phyloP scores from a whole-genome alignment of 306 rosid genomes.

The Vigna hirtella region DNA sequence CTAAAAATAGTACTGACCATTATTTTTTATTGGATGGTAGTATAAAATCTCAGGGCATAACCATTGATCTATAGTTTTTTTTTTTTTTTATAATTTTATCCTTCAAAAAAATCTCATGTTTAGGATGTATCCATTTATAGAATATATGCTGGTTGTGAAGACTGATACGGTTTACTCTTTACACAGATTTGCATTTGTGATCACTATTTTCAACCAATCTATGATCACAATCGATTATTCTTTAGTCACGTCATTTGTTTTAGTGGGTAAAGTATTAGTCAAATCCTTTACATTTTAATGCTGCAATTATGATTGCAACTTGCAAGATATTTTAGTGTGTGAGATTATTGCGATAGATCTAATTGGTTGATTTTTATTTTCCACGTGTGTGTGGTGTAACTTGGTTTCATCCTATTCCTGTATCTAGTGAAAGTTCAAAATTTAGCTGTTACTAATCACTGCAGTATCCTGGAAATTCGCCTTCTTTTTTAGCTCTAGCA shows the following conservation, averaged over 20 bases:
- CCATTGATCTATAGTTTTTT: too few species aligned
- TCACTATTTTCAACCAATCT: background rate
- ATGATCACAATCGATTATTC: background rate
- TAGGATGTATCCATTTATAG: background rate
- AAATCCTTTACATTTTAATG: background rate
- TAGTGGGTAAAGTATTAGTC: background rate
- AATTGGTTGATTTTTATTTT: constrained; percentile 34
- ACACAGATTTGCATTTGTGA: background rate
- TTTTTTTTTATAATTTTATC: background rate
- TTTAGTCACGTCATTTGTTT: constrained; percentile 12
- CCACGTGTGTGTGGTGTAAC: background rate
- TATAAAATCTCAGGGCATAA: too few species aligned
- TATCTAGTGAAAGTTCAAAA: constrained; percentile 6
- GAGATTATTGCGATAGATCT: constrained; percentile 11
- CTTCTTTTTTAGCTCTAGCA: background rate
- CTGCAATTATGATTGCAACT: constrained; percentile 4
- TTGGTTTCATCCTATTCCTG: constrained; percentile 19
- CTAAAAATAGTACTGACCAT: too few species aligned
- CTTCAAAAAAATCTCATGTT: background rate
- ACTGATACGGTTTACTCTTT: constrained; percentile 16
- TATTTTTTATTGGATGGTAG: too few species aligned
- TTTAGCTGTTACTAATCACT: background rate
- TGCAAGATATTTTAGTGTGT: background rate
- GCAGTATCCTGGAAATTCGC: background rate
- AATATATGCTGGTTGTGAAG: background rate